A percentile compares a stretch with the other conserved stretches of the same genome.
Evolutionary conservation across 768 basidiomycete species (phyloP).

Genomic region (Hypholoma sublateritium): DNA sequence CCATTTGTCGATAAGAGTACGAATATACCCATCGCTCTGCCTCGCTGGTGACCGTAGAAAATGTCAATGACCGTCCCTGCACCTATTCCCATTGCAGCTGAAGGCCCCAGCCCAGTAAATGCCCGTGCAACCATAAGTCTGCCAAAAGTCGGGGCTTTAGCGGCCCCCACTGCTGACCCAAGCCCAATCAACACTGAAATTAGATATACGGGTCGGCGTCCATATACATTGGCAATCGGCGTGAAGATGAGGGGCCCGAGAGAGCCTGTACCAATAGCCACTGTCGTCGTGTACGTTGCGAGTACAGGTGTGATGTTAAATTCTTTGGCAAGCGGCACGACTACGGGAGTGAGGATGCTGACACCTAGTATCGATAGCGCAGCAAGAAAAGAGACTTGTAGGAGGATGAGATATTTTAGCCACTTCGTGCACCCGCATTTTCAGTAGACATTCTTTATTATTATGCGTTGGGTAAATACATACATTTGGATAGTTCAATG

Average conservation of each 20-base stretch:
- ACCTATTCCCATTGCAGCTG: conserved; percentile 35
- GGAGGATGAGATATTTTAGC: conserved; percentile 33
- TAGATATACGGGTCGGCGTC: conserved; percentile 35
- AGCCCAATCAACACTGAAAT: conserved; percentile 34
- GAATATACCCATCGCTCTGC: conserved; percentile 43
- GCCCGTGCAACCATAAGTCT: conserved; percentile 33
- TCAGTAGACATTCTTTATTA: background rate
- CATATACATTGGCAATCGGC: conserved; percentile 41
- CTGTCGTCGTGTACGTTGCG: conserved; percentile 39
- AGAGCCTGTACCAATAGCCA: conserved; percentile 34
- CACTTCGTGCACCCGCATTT: conserved; percentile 22
- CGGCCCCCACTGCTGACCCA: conserved; percentile 33
- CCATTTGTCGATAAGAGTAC: conserved; percentile 41
- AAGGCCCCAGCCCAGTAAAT: conserved; percentile 35
- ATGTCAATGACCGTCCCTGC: conserved; percentile 39
- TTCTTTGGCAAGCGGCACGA: conserved; percentile 35
- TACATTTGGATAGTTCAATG: conserved; percentile 41
- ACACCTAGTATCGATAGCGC: conserved; percentile 37
- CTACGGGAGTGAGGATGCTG: conserved; percentile 38
- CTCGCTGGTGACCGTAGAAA: conserved; percentile 36
- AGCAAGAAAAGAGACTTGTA: conserved; percentile 33
- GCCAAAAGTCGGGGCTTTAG: conserved; percentile 29
- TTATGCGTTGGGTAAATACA: background rate
- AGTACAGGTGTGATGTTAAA: conserved; percentile 34
- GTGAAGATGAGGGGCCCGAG: conserved; percentile 37